phyloP scores from a whole-genome alignment of 352 stramenopile species.

The Pilasporangium apinafurcum region DNA sequence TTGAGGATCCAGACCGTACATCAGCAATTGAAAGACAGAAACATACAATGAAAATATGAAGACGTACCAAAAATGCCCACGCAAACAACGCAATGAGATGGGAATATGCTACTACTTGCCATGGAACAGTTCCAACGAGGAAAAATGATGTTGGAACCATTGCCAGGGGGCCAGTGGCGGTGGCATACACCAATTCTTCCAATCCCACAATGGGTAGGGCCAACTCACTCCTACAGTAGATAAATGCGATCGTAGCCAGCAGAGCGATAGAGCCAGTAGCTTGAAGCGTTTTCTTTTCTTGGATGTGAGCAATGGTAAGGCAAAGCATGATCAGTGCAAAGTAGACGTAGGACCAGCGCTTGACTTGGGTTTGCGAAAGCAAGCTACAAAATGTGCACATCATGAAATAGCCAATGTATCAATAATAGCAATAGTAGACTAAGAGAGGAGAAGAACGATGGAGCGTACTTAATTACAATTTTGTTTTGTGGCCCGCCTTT shows the following conservation, averaged over 20 bases:
- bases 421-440: not conserved
- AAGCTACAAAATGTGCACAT: slow-evolving; percentile 23
- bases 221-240: slow-evolving; percentile 44
- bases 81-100: slow-evolving; percentile 55
- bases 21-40: not conserved
- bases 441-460: not conserved
- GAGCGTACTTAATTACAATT: slow-evolving; percentile 61
- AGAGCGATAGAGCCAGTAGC: slow-evolving; percentile 16
- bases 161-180: slow-evolving; percentile 39
- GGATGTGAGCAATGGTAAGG: slow-evolving; percentile 27
- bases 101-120: slow-evolving; percentile 40
- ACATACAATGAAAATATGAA: not conserved
- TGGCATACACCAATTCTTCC: slow-evolving; percentile 41
- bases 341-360: slow-evolving; percentile 59
- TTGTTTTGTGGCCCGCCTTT: slow-evolving; percentile 23
- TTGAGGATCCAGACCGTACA: too few relatives aligned
- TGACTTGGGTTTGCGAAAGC: slow-evolving; percentile 64
- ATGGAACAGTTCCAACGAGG: slow-evolving; percentile 31
- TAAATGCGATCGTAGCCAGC: slow-evolving; percentile 32
- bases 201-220: slow-evolving; percentile 34
- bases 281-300: slow-evolving; percentile 24
- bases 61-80: slow-evolving; percentile 35
- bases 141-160: slow-evolving; percentile 54
- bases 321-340: slow-evolving; percentile 35
- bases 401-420: slow-evolving; percentile 1